Percentiles rank a stretch among this genome's conserved stretches.
phyloP scores from a whole-genome alignment of 2,329 filamentous ascomycete genomes.

The Diplodia scrobiculata region DNA sequence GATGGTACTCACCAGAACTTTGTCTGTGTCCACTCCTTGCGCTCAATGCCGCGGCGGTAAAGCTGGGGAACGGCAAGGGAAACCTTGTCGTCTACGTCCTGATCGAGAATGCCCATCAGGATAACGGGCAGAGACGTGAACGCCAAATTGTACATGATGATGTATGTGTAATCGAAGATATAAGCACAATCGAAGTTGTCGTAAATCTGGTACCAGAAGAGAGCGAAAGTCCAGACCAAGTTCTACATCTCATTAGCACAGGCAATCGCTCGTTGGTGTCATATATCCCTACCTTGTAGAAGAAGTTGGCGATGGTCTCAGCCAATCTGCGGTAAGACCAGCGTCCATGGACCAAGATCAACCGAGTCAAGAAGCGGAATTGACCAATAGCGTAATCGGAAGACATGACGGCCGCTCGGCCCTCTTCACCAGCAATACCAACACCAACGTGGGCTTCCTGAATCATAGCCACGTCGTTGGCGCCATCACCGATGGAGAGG shows the following conservation, averaged over 20 bases:
- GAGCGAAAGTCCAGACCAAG: slow-evolving; percentile 92
- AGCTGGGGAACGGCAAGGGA: slow-evolving; percentile 93
- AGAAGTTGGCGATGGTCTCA: slow-evolving; percentile 97
- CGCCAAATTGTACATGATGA: slow-evolving; percentile 91
- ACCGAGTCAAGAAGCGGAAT: slow-evolving; percentile 81
- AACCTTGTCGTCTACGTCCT: slow-evolving; percentile 92
- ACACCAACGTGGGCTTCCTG: slow-evolving; percentile 97
- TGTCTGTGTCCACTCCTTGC: slow-evolving; percentile 89
- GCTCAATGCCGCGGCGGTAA: slow-evolving; percentile 92
- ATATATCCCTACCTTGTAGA: slow-evolving; percentile 69
- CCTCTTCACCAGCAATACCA: slow-evolving; percentile 90
- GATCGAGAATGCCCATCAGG: slow-evolving; percentile 93
- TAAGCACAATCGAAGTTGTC: slow-evolving; percentile 96
- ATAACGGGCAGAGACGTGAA: slow-evolving; percentile 95
- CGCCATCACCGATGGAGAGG: slow-evolving; percentile 86
- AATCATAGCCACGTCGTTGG: slow-evolving; percentile 97
- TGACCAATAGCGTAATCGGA: slow-evolving; percentile 95
- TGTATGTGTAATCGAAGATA: slow-evolving; percentile 96
- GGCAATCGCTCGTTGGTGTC: slow-evolving; percentile 43
- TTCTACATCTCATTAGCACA: slow-evolving; percentile 58
- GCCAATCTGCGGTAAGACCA: slow-evolving; percentile 96
- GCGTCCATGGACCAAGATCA: slow-evolving; percentile 86
- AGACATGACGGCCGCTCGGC: slow-evolving; percentile 91
- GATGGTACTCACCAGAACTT: slow-evolving; percentile 85
- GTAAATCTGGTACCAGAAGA: slow-evolving; percentile 98